These are phyloP conservation scores for Neurospora sp. DNA, from an alignment of 495 filamentous ascomycete species.

Conservation along the genomic window DNA sequence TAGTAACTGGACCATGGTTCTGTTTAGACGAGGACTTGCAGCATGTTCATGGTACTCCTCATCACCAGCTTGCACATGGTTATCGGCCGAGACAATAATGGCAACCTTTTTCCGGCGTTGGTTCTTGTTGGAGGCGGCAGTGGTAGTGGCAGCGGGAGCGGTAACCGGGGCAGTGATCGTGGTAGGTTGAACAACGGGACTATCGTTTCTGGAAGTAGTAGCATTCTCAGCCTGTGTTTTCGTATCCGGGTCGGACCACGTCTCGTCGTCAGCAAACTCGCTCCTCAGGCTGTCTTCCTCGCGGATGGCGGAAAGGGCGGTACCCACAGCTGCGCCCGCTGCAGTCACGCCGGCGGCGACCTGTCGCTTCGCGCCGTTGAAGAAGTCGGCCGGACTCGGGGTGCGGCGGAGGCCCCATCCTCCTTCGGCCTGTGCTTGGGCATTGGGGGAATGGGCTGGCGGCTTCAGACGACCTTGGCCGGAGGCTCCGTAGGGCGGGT, in stretches of 20 bases:
- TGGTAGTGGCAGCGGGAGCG: not conserved
- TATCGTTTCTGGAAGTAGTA: not conserved
- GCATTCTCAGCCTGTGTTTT: constrained; percentile 15
- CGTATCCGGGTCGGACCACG: constrained; percentile 68
- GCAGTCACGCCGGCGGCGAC: constrained; percentile 73
- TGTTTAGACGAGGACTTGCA: constrained; percentile 41
- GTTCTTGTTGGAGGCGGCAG: constrained; percentile 7
- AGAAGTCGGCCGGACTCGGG: constrained; percentile 80
- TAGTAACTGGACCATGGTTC: not conserved
- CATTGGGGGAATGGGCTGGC: constrained; percentile 28
- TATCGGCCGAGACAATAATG: constrained; percentile 74
- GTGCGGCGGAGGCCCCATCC: constrained; percentile 69
- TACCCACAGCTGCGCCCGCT: constrained; percentile 69
- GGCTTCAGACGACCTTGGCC: constrained; percentile 32
- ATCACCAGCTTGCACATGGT: constrained; percentile 45
- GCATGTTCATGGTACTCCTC: constrained; percentile 64
- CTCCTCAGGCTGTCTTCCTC: constrained; percentile 60
- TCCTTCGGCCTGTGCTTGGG: constrained; percentile 38
- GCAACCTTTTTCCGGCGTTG: constrained; percentile 65
- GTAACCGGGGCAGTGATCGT: not conserved
- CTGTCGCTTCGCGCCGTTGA: constrained; percentile 66
- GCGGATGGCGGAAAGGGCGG: constrained; percentile 69
- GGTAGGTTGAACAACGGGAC: not conserved
- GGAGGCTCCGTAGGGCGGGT: constrained; percentile 42
- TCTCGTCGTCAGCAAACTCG: constrained; percentile 70